Conservation (phyloP, 306 rosid species). For the Quercus rubra region DNA sequence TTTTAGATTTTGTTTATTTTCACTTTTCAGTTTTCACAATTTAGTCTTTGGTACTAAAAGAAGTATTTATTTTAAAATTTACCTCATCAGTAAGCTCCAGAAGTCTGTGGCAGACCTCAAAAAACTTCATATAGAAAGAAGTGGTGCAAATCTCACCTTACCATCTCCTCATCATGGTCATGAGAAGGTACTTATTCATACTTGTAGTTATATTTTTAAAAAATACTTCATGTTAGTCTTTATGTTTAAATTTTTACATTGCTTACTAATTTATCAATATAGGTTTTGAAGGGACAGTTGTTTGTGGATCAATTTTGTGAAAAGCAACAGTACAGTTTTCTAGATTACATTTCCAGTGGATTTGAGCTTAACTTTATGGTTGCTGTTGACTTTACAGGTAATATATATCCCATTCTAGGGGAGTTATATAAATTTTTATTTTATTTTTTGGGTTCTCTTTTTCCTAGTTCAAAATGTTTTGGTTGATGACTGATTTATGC, state of each 20-base stretch:
- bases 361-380: conserved; percentile 94
- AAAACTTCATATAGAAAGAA: conserved; percentile 42
- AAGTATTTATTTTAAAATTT: conserved; percentile 3
- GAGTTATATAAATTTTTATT: neutral
- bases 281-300: conserved; percentile 74
- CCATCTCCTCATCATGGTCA: conserved; percentile 40
- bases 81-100: conserved; percentile 52
- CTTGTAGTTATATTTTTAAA: neutral
- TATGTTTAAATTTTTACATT: neutral
- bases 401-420: neutral
- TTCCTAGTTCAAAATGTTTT: too few relatives aligned
- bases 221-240: neutral
- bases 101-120: conserved; percentile 71
- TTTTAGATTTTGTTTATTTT: neutral
- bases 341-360: conserved; percentile 83
- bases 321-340: conserved; percentile 66
- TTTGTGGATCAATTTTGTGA: conserved; percentile 69
- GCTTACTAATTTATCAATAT: conserved; percentile 2
- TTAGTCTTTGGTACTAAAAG: neutral
- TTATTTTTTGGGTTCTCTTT: too few relatives aligned
- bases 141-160: conserved; percentile 39
- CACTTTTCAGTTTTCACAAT: neutral
- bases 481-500: too few relatives aligned
- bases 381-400: conserved; percentile 89
- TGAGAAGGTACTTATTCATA: conserved; percentile 54